phyloP scores from a whole-genome alignment of 192 early-diverging fungal genomes.

The Tieghemiomyces parasiticus region DNA sequence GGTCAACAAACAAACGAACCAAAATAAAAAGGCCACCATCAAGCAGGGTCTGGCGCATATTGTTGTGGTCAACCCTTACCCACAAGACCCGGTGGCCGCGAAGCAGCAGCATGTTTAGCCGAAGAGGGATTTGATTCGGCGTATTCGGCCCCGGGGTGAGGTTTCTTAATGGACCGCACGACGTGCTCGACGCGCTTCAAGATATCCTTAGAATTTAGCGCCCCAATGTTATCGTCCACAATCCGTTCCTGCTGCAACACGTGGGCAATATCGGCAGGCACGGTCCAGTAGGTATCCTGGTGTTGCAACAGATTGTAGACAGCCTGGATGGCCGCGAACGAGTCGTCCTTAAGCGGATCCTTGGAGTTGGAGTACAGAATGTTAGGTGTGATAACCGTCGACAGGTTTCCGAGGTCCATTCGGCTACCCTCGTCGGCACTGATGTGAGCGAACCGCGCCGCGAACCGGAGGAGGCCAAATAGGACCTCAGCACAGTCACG shows the following conservation, averaged over 20 bases:
- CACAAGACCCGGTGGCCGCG: no score
- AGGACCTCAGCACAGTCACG: constrained; percentile 89
- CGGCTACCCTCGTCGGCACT: constrained; percentile 64
- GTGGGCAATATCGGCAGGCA: constrained; percentile 26
- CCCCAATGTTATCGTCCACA: constrained; percentile 20
- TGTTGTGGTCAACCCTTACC: no score
- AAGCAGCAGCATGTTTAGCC: no score
- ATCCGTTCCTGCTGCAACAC: constrained; percentile 23
- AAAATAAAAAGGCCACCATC: no score
- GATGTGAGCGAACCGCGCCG: constrained; percentile 60
- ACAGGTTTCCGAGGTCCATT: constrained; percentile 86
- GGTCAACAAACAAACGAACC: no score
- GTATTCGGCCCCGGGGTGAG: no score
- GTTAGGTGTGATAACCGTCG: constrained; percentile 90
- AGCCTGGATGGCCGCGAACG: constrained; percentile 48
- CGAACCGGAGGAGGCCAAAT: constrained; percentile 70
- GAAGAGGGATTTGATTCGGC: no score
- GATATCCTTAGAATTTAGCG: constrained; percentile 32
- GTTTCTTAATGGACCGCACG: background rate
- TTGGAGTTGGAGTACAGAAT: constrained; percentile 74
- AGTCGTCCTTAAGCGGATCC: constrained; percentile 63
- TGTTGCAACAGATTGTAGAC: constrained; percentile 50
- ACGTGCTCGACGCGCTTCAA: constrained; percentile 20
- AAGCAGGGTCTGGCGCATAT: no score
- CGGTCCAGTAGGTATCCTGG: constrained; percentile 48